These are phyloP conservation scores for Cladophialophora chaetospira DNA, from an alignment of 2,329 filamentous ascomycete species.

Conservation along the genomic window DNA sequence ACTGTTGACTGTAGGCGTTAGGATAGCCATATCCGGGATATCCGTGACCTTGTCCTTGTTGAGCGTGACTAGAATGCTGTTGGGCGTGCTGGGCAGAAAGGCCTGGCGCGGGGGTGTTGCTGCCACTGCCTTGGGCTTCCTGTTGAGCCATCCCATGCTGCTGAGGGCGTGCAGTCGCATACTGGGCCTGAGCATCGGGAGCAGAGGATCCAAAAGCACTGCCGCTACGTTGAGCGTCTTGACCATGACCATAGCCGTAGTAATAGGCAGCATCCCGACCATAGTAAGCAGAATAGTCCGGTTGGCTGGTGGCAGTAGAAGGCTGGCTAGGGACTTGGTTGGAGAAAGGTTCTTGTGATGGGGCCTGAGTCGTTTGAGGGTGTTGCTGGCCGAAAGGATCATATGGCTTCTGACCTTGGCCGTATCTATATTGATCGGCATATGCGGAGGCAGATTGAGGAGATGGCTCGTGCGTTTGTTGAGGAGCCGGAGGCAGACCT, in stretches of 20 bases:
- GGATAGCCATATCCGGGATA: constrained; percentile 63
- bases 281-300: constrained; percentile 85
- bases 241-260: constrained; percentile 68
- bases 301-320: constrained; percentile 61
- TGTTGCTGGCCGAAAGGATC: constrained; percentile 73
- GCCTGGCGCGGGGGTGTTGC: constrained; percentile 85
- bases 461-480: constrained; percentile 47
- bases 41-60: constrained; percentile 53
- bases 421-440: constrained; percentile 53
- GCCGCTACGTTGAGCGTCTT: constrained; percentile 77
- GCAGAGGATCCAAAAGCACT: constrained; percentile 68
- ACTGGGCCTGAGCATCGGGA: constrained; percentile 60
- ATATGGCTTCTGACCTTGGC: constrained; percentile 72
- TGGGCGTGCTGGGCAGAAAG: constrained; percentile 54
- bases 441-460: constrained; percentile 48
- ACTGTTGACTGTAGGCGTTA: constrained; percentile 32
- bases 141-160: constrained; percentile 66
- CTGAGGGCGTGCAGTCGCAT: constrained; percentile 71
- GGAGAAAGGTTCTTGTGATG: constrained; percentile 62
- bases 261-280: constrained; percentile 77
- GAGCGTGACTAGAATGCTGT: constrained; percentile 41
- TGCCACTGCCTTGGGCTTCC: constrained; percentile 81
- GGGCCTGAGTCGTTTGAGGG: constrained; percentile 56
- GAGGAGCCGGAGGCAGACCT: constrained; percentile 62
- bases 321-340: constrained; percentile 61